A percentile compares a stretch with the other conserved stretches of the same genome.
Conservation (phyloP, 2,329 filamentous ascomycete genomes). For the Colletotrichum sp. region DNA sequence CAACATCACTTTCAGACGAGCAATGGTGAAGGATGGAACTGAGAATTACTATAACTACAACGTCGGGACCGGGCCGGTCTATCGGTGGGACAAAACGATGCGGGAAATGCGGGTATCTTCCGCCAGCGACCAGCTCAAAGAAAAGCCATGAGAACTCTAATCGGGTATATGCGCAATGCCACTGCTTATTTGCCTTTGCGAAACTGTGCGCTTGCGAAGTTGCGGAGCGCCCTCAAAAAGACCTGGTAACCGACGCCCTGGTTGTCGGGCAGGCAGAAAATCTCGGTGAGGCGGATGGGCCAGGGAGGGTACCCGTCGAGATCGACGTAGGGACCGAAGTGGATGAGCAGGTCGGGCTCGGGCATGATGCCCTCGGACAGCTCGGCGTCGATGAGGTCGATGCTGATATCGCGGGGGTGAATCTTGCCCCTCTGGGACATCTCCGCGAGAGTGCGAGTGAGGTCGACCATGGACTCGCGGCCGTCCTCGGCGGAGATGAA, state of each 20-base stretch:
- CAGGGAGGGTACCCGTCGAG: conserved; percentile 94
- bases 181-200: conserved; percentile 71
- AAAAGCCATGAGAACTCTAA: neutral
- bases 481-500: conserved; percentile 89
- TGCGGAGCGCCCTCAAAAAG: conserved; percentile 84
- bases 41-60: conserved; percentile 89
- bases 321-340: conserved; percentile 85
- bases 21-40: conserved; percentile 73
- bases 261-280: conserved; percentile 81
- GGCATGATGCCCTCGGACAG: conserved; percentile 79
- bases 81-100: conserved; percentile 66
- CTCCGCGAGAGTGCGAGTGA: conserved; percentile 91
- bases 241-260: conserved; percentile 91
- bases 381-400: conserved; percentile 88
- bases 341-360: conserved; percentile 87
- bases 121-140: conserved; percentile 26
- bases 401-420: conserved; percentile 78
- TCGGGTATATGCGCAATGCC: conserved; percentile 10
- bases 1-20: conserved; percentile 80
- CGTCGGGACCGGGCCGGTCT: conserved; percentile 72
- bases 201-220: conserved; percentile 88
- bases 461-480: conserved; percentile 90
- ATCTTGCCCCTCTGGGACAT: conserved; percentile 94
- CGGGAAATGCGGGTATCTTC: conserved; percentile 51
- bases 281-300: conserved; percentile 94